Conservation (phyloP, 1,139 yeast species). For the Candida tetrigidarum region DNA sequence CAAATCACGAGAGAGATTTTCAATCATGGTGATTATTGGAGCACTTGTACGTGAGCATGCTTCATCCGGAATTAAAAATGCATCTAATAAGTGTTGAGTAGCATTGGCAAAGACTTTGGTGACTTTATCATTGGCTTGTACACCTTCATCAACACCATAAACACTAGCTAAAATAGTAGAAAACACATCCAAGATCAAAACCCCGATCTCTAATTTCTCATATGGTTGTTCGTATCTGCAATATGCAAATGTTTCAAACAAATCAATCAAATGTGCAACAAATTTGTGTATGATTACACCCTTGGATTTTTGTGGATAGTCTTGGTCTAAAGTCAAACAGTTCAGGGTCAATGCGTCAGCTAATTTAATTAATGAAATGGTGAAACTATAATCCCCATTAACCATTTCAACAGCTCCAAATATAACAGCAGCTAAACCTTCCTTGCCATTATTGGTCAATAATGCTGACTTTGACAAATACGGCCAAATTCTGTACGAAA, state of each 20-base stretch:
- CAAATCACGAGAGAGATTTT: slow-evolving; percentile 43
- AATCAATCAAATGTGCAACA: slow-evolving; percentile 58
- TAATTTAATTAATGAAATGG: slow-evolving; percentile 60
- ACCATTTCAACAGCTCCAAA: slow-evolving; percentile 79
- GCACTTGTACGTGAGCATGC: slow-evolving; percentile 57
- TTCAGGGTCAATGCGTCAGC: slow-evolving; percentile 57
- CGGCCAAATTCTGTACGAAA: slow-evolving; percentile 78
- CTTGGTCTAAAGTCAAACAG: slow-evolving; percentile 47
- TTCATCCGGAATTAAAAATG: slow-evolving; percentile 58
- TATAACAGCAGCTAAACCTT: slow-evolving; percentile 65
- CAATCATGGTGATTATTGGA: slow-evolving; percentile 59
- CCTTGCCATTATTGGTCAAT: slow-evolving; percentile 67
- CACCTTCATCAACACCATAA: slow-evolving; percentile 57
- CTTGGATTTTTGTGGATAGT: slow-evolving; percentile 48
- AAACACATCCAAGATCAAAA: slow-evolving; percentile 58
- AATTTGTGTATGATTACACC: slow-evolving; percentile 60
- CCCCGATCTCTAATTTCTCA: slow-evolving; percentile 69
- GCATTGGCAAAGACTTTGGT: slow-evolving; percentile 55
- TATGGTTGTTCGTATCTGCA: slow-evolving; percentile 64
- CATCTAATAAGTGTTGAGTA: slow-evolving; percentile 51
- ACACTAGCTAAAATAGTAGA: slow-evolving; percentile 56
- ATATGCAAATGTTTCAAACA: slow-evolving; percentile 74
- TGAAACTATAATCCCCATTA: slow-evolving; percentile 66
- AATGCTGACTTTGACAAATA: slow-evolving; percentile 70
- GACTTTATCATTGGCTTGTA: slow-evolving; percentile 42